phyloP scores from a whole-genome alignment of 2,329 filamentous ascomycete species.

The Talaromyces rugulosus region DNA sequence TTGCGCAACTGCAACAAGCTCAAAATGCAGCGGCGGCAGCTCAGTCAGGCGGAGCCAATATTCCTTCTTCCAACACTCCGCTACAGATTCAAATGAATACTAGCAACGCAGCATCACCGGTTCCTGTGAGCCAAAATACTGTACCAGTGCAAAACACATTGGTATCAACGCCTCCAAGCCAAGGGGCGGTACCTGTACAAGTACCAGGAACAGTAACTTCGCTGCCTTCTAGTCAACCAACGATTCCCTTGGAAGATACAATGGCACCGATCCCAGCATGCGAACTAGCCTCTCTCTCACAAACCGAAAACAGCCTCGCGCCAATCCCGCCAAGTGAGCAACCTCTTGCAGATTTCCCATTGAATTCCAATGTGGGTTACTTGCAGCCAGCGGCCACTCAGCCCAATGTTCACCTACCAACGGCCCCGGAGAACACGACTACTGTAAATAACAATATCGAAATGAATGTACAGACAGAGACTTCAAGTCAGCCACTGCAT shows the following conservation, averaged over 20 bases:
- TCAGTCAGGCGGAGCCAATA: not conserved
- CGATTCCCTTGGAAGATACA: not conserved
- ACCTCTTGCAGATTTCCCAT: not conserved
- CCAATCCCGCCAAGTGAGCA: conserved; percentile 9
- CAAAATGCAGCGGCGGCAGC: not conserved
- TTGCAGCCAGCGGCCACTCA: not conserved
- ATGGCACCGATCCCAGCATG: conserved; percentile 8
- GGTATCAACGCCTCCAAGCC: not conserved
- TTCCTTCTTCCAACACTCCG: not conserved
- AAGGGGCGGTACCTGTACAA: not conserved
- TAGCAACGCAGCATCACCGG: not conserved
- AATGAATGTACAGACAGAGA: not conserved
- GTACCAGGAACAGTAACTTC: not conserved
- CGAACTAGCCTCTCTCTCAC: not conserved
- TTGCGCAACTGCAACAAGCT: not conserved
- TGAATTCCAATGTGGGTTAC: not conserved
- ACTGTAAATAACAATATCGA: not conserved
- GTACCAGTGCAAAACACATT: not conserved
- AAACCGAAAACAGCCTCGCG: not conserved
- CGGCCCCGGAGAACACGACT: not conserved
- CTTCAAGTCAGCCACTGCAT: not conserved
- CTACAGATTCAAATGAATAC: not conserved
- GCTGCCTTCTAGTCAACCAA: not conserved
- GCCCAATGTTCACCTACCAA: not conserved
- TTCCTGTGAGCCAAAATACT: not conserved